A percentile compares a stretch with the other conserved stretches of the same genome.
phyloP scores from a whole-genome alignment of 208 protist species.

The Trypanosoma scelopori region DNA sequence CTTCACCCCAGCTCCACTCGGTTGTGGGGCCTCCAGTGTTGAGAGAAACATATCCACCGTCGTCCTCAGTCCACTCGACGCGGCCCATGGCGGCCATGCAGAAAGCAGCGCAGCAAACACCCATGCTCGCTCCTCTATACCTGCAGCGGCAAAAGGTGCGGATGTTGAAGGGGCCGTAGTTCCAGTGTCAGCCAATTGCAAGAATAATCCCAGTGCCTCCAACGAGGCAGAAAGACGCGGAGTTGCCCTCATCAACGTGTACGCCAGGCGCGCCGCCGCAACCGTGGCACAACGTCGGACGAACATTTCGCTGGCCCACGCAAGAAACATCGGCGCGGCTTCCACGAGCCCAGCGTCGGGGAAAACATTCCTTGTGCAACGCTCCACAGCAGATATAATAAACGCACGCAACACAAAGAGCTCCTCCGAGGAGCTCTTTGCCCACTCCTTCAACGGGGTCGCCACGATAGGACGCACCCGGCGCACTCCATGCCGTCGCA shows the following conservation, averaged over 20 bases:
- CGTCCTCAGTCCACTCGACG: slow-evolving; percentile 12
- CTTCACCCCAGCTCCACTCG: not conserved
- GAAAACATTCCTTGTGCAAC: slow-evolving; percentile 3
- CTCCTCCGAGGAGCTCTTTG: not conserved
- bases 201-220: slow-evolving; percentile 23
- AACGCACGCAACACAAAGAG: slow-evolving; percentile 13
- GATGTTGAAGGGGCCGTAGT: not conserved
- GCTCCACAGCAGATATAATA: slow-evolving; percentile 14
- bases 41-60: slow-evolving; percentile 22
- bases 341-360: slow-evolving; percentile 2
- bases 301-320: slow-evolving; percentile 29
- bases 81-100: slow-evolving; percentile 23
- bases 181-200: slow-evolving; percentile 13
- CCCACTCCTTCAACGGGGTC: slow-evolving; percentile 7
- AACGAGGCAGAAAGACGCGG: slow-evolving; percentile 15
- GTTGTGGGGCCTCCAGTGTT: slow-evolving; percentile 7
- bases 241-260: slow-evolving; percentile 5
- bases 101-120: slow-evolving; percentile 22
- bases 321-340: slow-evolving; percentile 27
- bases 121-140: slow-evolving; percentile 20
- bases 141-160: too few relatives aligned
- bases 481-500: slow-evolving; percentile 20
- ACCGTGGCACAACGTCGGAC: slow-evolving; percentile 5
- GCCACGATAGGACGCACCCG: not conserved
- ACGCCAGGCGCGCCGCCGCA: slow-evolving; percentile 10